phyloP scores from a whole-genome alignment of 129 eudicot species.

The Helichrysum umbraculigerum region DNA sequence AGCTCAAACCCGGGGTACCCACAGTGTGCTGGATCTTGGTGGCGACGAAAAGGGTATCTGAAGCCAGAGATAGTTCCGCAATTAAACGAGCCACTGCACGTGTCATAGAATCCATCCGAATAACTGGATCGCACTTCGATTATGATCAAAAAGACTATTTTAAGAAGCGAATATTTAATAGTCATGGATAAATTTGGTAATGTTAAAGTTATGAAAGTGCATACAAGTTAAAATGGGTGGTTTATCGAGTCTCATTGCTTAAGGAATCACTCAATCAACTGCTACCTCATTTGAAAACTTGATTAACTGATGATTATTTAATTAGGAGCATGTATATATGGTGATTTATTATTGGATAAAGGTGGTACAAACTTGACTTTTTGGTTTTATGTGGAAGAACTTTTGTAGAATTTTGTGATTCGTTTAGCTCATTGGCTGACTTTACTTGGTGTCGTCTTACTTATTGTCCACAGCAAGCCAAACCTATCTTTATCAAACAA shows the following conservation, averaged over 20 bases:
- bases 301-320: slow-evolving; percentile 11
- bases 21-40: slow-evolving; percentile 43
- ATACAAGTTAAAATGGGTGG: background rate
- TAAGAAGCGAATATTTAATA: slow-evolving; percentile 15
- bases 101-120: slow-evolving; percentile 31
- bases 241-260: slow-evolving; percentile 20
- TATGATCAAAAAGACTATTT: slow-evolving; percentile 30
- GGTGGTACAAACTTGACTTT: slow-evolving; percentile 21
- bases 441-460: slow-evolving; percentile 1
- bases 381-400: background rate
- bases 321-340: slow-evolving; percentile 20
- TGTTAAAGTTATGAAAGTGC: background rate
- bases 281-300: slow-evolving; percentile 25
- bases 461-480: background rate
- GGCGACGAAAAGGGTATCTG: slow-evolving; percentile 66
- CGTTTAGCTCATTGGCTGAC: background rate
- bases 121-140: slow-evolving; percentile 12
- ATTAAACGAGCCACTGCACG: slow-evolving; percentile 45
- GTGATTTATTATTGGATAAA: slow-evolving; percentile 9
- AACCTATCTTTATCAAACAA: no score
- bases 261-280: slow-evolving; percentile 22
- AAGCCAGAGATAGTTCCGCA: slow-evolving; percentile 62
- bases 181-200: slow-evolving; percentile 37
- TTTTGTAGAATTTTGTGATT: slow-evolving; percentile 13
- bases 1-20: slow-evolving; percentile 64